A percentile compares a stretch with the other conserved stretches of the same genome.
Conservation (phyloP, 1,284 basidiomycete species). For the Ceratobasidium sp. region DNA sequence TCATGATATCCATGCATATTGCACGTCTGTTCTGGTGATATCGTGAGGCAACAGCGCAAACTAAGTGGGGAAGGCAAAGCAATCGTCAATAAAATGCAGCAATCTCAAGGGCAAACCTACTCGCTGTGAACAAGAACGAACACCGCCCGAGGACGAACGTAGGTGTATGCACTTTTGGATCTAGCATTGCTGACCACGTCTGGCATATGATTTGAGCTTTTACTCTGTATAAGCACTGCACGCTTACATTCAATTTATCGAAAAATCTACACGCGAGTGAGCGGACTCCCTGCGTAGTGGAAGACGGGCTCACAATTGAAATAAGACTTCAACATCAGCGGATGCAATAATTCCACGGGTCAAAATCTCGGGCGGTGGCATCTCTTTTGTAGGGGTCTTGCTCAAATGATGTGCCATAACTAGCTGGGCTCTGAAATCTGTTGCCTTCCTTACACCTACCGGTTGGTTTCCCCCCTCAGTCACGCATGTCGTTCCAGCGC, state of each 20-base stretch:
- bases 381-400: conserved; percentile 77
- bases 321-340: conserved; percentile 81
- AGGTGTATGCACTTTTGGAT: conserved; percentile 75
- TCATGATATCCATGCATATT: conserved; percentile 85
- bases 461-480: conserved; percentile 57
- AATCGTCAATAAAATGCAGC: too few species aligned
- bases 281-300: not conserved
- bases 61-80: conserved; percentile 50
- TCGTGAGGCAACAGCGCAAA: conserved; percentile 78
- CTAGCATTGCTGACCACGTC: conserved; percentile 77
- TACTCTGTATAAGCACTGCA: not conserved
- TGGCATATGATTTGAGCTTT: conserved; percentile 47
- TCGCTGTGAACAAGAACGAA: conserved; percentile 82
- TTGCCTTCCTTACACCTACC: conserved; percentile 76
- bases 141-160: conserved; percentile 75
- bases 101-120: conserved; percentile 61
- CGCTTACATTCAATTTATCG: conserved; percentile 69
- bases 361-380: conserved; percentile 82
- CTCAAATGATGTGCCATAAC: conserved; percentile 71
- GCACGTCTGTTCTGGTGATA: conserved; percentile 77
- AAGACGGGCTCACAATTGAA: conserved; percentile 70
- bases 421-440: conserved; percentile 72
- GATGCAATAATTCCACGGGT: conserved; percentile 81
- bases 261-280: conserved; percentile 64
- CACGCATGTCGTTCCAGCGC: conserved; percentile 55